These are phyloP conservation scores for Gamsiella multidivaricata DNA, from an alignment of 192 early-diverging fungal species.

Conservation along the genomic window DNA sequence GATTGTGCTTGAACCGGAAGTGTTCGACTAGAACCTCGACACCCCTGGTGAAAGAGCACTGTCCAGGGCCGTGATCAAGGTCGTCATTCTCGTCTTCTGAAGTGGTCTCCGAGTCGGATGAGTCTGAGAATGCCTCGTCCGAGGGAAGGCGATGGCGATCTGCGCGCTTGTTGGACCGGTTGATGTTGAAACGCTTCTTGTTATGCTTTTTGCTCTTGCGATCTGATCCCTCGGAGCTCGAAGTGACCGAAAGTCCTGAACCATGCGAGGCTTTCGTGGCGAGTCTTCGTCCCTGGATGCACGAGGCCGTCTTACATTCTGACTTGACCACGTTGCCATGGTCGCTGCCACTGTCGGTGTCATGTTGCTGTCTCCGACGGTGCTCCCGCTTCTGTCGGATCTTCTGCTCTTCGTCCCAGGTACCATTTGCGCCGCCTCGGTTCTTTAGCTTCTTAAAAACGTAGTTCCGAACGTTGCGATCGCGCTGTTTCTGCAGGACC, in stretches of 20 bases:
- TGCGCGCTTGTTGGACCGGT: conserved; percentile 41
- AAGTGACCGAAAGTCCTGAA: neutral
- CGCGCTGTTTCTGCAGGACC: conserved; percentile 6
- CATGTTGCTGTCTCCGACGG: neutral
- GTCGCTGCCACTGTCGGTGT: neutral
- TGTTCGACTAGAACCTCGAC: conserved; percentile 9
- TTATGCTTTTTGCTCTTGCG: neutral
- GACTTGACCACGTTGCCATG: neutral
- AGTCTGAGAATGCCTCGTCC: neutral
- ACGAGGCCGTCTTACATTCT: neutral
- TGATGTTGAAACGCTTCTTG: neutral
- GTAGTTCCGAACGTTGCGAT: conserved; percentile 15
- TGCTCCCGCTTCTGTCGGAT: conserved; percentile 9
- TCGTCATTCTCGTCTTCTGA: neutral
- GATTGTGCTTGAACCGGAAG: conserved; percentile 45
- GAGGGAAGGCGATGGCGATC: conserved; percentile 18
- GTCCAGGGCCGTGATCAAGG: neutral
- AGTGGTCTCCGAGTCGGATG: neutral
- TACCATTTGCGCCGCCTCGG: neutral
- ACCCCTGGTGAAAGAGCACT: neutral
- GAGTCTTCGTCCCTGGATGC: neutral
- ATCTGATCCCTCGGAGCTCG: neutral
- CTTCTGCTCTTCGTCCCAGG: conserved; percentile 9
- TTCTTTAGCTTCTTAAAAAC: conserved; percentile 21
- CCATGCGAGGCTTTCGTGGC: conserved; percentile 1